phyloP scores from a whole-genome alignment of 192 early-diverging fungal genomes.

The Phlyctochytrium bullatum region DNA sequence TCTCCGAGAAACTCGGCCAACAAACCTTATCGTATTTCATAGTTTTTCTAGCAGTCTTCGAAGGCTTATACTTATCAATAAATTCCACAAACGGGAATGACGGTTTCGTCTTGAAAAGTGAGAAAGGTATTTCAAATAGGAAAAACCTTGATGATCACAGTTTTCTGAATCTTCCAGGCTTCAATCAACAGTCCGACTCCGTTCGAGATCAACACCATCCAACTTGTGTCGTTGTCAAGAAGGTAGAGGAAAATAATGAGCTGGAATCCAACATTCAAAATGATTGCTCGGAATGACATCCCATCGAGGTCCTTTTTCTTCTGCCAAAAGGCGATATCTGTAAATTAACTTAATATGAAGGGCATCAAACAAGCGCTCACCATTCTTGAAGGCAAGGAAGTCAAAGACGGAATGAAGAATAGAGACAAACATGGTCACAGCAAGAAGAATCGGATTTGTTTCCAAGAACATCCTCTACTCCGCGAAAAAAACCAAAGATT shows the following conservation, averaged over 20 bases:
- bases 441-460: conserved; percentile 81
- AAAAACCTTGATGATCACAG: conserved; percentile 67
- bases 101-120: conserved; percentile 18
- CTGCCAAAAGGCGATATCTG: conserved; percentile 89
- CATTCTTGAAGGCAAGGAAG: conserved; percentile 92
- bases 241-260: conserved; percentile 86
- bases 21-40: conserved; percentile 52
- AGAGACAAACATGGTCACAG: conserved; percentile 73
- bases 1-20: not conserved
- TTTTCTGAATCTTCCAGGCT: conserved; percentile 88
- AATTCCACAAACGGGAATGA: conserved; percentile 53
- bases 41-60: conserved; percentile 44
- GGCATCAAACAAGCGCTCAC: conserved; percentile 38
- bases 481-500: not conserved
- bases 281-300: conserved; percentile 75
- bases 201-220: conserved; percentile 81
- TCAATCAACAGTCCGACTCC: conserved; percentile 83
- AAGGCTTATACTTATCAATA: conserved; percentile 46
- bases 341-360: not conserved
- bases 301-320: conserved; percentile 77
- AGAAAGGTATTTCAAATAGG: conserved; percentile 11
- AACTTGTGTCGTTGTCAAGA: conserved; percentile 83
- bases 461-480: conserved; percentile 81
- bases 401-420: conserved; percentile 83
- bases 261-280: conserved; percentile 80